Evolutionary conservation across 805 yeast species (phyloP), one percentile per base, ranked within the genome.

Genomic region (Metschnikowia gruessii): DNA sequence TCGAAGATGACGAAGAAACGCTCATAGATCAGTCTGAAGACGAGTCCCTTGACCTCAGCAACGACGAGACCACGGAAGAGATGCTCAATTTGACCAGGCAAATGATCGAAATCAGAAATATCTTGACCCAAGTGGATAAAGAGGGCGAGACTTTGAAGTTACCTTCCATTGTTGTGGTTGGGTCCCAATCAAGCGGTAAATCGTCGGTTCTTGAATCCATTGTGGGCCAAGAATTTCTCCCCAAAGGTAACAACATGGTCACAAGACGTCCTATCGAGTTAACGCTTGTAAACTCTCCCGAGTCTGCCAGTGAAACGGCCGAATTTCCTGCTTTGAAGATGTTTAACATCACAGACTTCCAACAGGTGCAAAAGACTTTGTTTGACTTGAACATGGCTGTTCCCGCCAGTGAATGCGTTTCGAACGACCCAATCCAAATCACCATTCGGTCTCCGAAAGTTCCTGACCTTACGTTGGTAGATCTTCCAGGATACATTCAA

Each of bases 181-280:
- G 99, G 0, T 92, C 98, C 1, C 99, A 94, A 70, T 87, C 96
- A 7, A 87, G 96, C 36, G 99, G 99, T 37, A 94, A 94, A 65
- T 89, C 97, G 0, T 92, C 98, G 1, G 99, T 94, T 1, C 75
- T 94, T 40, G 99, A 94, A 64, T 81, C 97, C 6, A 87, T 94
- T 48, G 99, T 94, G 4, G 99, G 99, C n/a, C 96, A 87, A 57
- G 97, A 94, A 63, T 94, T 94, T 56, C 70, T 94, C 48, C 99
- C 99, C 30, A 94, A 94, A 65, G 99, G 99, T 28, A 81, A 88
- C 35, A 94, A 95, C 62, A 95, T 94, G 99, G 99, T 95, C 29
- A 94, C 99, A 0, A 80, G 98, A 64, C 79, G 99, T 57, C 99
- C 99, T 1, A 92, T 94, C 39, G 99, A 94, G 68, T 75, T 94